A percentile compares a stretch with the other conserved stretches of the same genome.
These are phyloP conservation scores for Dissophora globulifera DNA, from an alignment of 192 early-diverging fungal genomes.

Conservation along the genomic window DNA sequence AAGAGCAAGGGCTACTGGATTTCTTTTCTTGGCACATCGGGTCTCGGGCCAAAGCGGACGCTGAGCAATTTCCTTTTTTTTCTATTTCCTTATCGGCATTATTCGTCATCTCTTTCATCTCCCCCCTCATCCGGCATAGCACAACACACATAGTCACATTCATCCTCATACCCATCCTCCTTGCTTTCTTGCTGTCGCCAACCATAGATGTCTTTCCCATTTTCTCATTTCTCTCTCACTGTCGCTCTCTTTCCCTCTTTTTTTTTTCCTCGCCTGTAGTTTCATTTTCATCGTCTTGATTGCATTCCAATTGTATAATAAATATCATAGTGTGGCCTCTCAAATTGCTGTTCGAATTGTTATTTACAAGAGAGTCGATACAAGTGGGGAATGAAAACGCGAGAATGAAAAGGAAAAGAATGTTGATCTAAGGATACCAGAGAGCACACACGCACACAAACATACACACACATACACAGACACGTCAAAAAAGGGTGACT, in stretches of 20 bases:
- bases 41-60: conserved; percentile 17
- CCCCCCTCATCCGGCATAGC: background rate
- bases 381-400: no score
- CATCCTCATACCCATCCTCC: background rate
- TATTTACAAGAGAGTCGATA: conserved; percentile 29
- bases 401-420: background rate
- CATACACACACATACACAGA: no score
- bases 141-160: no score
- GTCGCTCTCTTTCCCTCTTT: background rate
- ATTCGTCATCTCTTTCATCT: background rate
- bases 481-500: no score
- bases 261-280: background rate
- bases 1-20: no score
- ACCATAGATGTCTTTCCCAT: background rate
- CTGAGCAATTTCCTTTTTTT: conserved; percentile 1
- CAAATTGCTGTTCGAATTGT: no score
- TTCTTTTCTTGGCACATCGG: no score
- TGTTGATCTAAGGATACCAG: background rate
- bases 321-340: no score
- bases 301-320: conserved; percentile 34
- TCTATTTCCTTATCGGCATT: background rate
- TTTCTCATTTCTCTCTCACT: background rate
- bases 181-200: background rate
- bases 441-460: no score
- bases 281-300: no score